Evolutionary conservation across 2,329 filamentous ascomycete species (phyloP).

Genomic region (Fusarium lyarnte): DNA sequence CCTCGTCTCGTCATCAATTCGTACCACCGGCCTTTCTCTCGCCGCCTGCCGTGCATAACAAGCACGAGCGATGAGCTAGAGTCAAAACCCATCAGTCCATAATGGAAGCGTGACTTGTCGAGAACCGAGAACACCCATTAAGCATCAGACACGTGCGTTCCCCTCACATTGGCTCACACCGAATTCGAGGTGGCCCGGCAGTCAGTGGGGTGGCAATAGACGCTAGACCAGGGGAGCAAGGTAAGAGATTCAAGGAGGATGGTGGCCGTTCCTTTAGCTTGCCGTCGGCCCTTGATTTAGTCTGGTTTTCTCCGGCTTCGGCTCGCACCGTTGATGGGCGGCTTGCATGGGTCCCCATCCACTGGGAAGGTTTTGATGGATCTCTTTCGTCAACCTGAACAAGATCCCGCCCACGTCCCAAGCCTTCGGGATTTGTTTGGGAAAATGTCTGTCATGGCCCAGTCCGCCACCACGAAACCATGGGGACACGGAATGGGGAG

Average conservation of each 20-base stretch:
- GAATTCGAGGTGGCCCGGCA: constrained; percentile 25
- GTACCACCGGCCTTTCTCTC: constrained; percentile 10
- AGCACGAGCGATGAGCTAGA: constrained; percentile 25
- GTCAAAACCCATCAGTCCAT: constrained; percentile 22
- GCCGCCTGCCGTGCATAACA: constrained; percentile 12
- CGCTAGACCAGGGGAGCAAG: constrained; percentile 39
- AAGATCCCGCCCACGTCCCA: constrained; percentile 44
- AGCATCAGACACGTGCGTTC: constrained; percentile 49
- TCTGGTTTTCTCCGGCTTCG: constrained; percentile 49
- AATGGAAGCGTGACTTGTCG: constrained; percentile 31
- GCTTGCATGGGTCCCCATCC: constrained; percentile 44
- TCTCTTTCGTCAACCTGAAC: constrained; percentile 39
- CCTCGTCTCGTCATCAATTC: constrained; percentile 30
- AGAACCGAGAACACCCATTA: constrained; percentile 44
- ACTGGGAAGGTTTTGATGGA: constrained; percentile 34
- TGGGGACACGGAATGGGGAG: constrained; percentile 14
- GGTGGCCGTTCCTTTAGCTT: constrained; percentile 35
- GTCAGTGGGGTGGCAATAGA: constrained; percentile 32
- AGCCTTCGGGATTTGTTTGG: constrained; percentile 42
- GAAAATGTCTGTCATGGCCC: constrained; percentile 19
- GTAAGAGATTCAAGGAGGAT: constrained; percentile 30
- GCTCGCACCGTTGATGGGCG: constrained; percentile 51
- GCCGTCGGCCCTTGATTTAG: constrained; percentile 46
- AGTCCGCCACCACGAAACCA: constrained; percentile 32
- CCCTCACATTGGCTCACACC: constrained; percentile 27